A percentile compares a stretch with the other conserved stretches of the same genome.
Evolutionary conservation across 441 rosid species (phyloP).

Genomic region (Theobroma grandiflorum): DNA sequence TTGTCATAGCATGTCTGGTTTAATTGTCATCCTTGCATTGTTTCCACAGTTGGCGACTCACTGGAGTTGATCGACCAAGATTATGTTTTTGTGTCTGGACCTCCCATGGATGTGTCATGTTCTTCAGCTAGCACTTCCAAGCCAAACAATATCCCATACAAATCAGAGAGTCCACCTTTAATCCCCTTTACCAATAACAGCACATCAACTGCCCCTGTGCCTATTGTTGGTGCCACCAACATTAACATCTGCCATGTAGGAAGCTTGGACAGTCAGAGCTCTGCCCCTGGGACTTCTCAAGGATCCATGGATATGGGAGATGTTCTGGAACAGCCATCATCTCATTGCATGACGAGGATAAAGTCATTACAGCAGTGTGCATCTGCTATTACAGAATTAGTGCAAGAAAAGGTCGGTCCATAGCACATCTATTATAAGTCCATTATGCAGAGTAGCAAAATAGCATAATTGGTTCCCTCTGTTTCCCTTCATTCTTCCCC

Average conservation of each 20-base stretch:
- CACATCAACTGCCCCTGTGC: constrained; percentile 70
- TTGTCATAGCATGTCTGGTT: constrained; percentile 17
- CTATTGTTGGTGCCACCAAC: constrained; percentile 58
- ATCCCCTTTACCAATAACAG: constrained; percentile 43
- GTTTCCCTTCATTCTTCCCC: not conserved
- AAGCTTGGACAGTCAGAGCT: constrained; percentile 69
- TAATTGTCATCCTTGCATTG: constrained; percentile 19
- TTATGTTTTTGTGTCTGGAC: constrained; percentile 85
- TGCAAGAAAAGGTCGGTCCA: constrained; percentile 64
- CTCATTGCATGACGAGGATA: constrained; percentile 73
- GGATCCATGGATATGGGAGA: constrained; percentile 78
- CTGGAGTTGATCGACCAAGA: constrained; percentile 90
- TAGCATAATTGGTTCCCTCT: not conserved
- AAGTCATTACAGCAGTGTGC: constrained; percentile 81
- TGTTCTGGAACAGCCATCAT: constrained; percentile 77
- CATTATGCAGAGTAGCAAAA: not conserved
- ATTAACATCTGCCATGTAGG: constrained; percentile 47
- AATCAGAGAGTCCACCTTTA: constrained; percentile 55
- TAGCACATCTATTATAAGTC: not conserved
- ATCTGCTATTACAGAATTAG: constrained; percentile 68
- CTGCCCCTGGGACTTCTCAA: constrained; percentile 82
- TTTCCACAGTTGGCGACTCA: constrained; percentile 65
- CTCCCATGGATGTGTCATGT: constrained; percentile 69
- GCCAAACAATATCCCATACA: constrained; percentile 58
- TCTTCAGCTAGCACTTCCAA: constrained; percentile 61